These are phyloP conservation scores for Pueraria montana DNA, from an alignment of 306 rosid species.

Conservation along the genomic window DNA sequence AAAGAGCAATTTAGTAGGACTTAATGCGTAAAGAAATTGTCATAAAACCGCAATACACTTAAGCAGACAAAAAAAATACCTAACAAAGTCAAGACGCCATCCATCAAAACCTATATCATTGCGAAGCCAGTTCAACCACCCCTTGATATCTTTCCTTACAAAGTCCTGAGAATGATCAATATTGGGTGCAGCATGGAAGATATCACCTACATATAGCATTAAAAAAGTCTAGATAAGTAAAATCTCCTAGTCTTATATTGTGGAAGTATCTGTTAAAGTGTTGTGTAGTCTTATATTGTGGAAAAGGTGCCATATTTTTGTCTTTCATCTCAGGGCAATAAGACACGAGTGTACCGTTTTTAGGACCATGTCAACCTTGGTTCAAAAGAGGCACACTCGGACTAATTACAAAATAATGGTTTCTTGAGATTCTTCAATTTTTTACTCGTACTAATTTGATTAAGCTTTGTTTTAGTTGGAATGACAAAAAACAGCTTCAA, in stretches of 20 bases:
- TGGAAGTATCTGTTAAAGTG: slow-evolving; percentile 23
- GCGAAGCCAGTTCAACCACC: slow-evolving; percentile 83
- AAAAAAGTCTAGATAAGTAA: slow-evolving; percentile 21
- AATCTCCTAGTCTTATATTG: slow-evolving; percentile 25
- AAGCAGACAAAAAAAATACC: slow-evolving; percentile 51
- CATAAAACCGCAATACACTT: slow-evolving; percentile 29
- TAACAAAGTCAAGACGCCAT: slow-evolving; percentile 87
- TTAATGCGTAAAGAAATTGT: slow-evolving; percentile 4
- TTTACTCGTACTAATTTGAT: slow-evolving; percentile 12
- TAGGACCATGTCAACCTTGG: slow-evolving; percentile 37
- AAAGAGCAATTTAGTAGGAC: slow-evolving; percentile 9
- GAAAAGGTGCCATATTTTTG: slow-evolving; percentile 30
- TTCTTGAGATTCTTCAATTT: slow-evolving; percentile 21
- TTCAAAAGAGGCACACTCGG: not conserved
- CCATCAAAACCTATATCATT: slow-evolving; percentile 82
- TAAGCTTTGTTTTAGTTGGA: slow-evolving; percentile 29
- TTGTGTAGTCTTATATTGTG: slow-evolving; percentile 27
- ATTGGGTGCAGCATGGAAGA: slow-evolving; percentile 89
- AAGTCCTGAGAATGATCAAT: slow-evolving; percentile 84
- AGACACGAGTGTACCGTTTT: slow-evolving; percentile 18
- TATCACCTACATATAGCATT: slow-evolving; percentile 67
- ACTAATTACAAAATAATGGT: slow-evolving; percentile 32
- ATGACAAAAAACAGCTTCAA: slow-evolving; percentile 32
- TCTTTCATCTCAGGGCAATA: slow-evolving; percentile 13
- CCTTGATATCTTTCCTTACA: slow-evolving; percentile 73